phyloP scores from a whole-genome alignment of 352 stramenopile genomes.

The Poterioochromonas sp. region DNA sequence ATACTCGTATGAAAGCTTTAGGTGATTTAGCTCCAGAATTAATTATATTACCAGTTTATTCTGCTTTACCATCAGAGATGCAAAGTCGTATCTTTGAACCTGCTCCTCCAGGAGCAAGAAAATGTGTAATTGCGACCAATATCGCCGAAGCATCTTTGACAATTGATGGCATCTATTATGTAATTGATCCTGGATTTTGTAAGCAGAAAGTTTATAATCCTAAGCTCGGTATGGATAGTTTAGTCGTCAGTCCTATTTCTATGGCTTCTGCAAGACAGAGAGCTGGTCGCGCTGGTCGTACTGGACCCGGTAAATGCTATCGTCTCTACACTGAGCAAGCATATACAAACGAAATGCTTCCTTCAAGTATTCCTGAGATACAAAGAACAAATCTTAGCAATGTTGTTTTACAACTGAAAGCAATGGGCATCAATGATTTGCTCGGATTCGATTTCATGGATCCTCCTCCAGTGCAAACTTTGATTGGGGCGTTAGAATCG shows the following conservation, averaged over 20 bases:
- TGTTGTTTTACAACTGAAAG: slow-evolving; percentile 96
- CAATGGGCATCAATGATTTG: slow-evolving; percentile 99
- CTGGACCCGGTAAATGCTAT: slow-evolving; percentile 97
- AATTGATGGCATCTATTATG: slow-evolving; percentile 91
- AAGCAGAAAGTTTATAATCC: slow-evolving; percentile 99
- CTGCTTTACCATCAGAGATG: slow-evolving; percentile 93
- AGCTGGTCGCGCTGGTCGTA: slow-evolving; percentile 90
- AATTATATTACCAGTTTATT: slow-evolving; percentile 94
- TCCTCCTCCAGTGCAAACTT: slow-evolving; percentile 86
- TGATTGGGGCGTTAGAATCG: slow-evolving; percentile 93
- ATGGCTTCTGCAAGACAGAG: slow-evolving; percentile 92
- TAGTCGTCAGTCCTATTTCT: slow-evolving; percentile 96
- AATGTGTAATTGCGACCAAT: slow-evolving; percentile 98
- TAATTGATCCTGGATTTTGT: slow-evolving; percentile 80
- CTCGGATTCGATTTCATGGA: slow-evolving; percentile 99
- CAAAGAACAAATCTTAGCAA: slow-evolving; percentile 95
- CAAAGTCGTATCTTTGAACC: slow-evolving; percentile 98
- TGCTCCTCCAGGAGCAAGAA: slow-evolving; percentile 66
- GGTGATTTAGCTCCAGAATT: slow-evolving; percentile 89
- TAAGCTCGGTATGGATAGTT: slow-evolving; percentile 96
- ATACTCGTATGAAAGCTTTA: slow-evolving; percentile 90
- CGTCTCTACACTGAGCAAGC: slow-evolving; percentile 96
- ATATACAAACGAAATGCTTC: slow-evolving; percentile 75
- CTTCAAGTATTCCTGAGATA: slow-evolving; percentile 92
- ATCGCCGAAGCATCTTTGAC: slow-evolving; percentile 99